Percentiles rank a stretch among this genome's conserved stretches.
These are phyloP conservation scores for Clohesyomyces aquaticus DNA, from an alignment of 495 filamentous ascomycete species.

Conservation along the genomic window DNA sequence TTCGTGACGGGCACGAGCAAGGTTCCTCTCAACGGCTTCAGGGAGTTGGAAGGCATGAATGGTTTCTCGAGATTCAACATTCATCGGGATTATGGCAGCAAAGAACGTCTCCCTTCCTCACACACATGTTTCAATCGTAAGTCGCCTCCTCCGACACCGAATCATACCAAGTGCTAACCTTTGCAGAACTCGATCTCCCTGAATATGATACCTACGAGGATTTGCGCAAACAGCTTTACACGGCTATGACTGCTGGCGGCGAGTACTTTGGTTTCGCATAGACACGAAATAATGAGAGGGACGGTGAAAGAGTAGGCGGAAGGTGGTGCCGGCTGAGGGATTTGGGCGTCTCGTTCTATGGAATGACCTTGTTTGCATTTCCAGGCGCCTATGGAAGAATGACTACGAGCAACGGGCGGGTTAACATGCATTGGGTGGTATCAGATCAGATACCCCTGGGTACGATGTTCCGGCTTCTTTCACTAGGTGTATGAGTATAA, in stretches of 20 bases:
- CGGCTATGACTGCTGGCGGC: constrained; percentile 91
- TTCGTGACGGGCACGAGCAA: constrained; percentile 99
- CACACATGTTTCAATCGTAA: constrained; percentile 99
- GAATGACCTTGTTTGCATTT: constrained; percentile 13
- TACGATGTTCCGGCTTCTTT: not conserved
- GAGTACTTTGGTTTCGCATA: constrained; percentile 99
- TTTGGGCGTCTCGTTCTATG: not conserved
- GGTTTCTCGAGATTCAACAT: constrained; percentile 98
- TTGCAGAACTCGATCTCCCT: constrained; percentile 91
- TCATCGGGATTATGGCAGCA: constrained; percentile 96
- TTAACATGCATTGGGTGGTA: not conserved
- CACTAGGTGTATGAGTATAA: constrained; percentile 16
- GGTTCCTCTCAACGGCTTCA: constrained; percentile 98
- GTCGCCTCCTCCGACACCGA: constrained; percentile 55
- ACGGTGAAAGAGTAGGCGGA: not conserved
- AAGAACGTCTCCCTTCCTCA: constrained; percentile 91
- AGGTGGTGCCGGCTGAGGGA: not conserved
- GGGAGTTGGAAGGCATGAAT: constrained; percentile 99
- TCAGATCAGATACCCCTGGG: constrained; percentile 7
- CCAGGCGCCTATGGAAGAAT: constrained; percentile 13
- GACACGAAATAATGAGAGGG: constrained; percentile 10
- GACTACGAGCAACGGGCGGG: not conserved
- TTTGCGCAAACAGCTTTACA: constrained; percentile 83
- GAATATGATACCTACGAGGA: constrained; percentile 97
- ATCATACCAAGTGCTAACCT: too few species aligned